Conservation (phyloP, 306 rosid species). For the Fragaria iinumae region DNA sequence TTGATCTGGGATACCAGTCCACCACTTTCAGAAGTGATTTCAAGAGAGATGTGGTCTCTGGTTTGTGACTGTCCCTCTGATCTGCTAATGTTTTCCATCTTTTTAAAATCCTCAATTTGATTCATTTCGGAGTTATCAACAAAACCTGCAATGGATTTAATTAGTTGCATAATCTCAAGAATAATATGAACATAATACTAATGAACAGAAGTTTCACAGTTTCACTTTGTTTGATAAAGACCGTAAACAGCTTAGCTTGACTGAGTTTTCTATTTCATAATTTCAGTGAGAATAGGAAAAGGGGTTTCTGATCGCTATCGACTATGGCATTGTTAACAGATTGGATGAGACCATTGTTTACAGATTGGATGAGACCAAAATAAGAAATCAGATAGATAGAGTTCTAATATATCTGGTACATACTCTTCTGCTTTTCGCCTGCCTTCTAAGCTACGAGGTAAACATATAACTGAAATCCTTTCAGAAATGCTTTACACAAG, state of each 20-base stretch:
- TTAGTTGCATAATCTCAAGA: not conserved
- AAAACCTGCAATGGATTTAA: not conserved
- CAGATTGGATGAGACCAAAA: not conserved
- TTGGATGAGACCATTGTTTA: not conserved
- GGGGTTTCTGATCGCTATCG: no score
- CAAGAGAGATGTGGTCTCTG: slow-evolving; percentile 17
- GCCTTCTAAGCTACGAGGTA: not conserved
- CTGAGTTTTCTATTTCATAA: not conserved
- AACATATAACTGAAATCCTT: not conserved
- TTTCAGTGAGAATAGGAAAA: not conserved
- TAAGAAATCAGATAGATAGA: not conserved
- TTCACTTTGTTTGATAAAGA: not conserved
- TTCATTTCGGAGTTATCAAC: not conserved
- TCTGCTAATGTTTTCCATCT: slow-evolving; percentile 21
- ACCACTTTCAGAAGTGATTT: slow-evolving; percentile 10
- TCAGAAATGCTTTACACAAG: not conserved
- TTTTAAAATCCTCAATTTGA: not conserved
- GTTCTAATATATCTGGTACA: not conserved
- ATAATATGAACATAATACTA: not conserved
- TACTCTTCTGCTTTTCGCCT: not conserved
- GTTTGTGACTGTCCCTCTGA: slow-evolving; percentile 6
- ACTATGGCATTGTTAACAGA: not conserved
- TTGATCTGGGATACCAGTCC: slow-evolving; percentile 41
- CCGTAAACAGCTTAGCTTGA: not conserved
- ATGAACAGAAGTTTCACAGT: not conserved